Conservation (phyloP, 2,329 filamentous ascomycete genomes). For the Beauveria sp. region DNA sequence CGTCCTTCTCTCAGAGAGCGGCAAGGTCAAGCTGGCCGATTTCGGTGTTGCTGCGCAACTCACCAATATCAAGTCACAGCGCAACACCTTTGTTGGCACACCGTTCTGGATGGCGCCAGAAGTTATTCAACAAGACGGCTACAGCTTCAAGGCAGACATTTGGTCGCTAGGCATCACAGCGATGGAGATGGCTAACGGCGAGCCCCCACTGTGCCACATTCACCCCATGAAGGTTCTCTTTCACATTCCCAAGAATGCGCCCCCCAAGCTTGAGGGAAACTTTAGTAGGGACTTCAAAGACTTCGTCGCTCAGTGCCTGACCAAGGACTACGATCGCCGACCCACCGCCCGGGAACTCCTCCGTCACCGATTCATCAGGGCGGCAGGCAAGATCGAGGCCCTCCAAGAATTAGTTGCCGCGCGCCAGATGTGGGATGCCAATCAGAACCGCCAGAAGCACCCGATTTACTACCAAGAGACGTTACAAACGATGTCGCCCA, state of each 20-base stretch:
- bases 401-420: conserved; percentile 81
- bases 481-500: conserved; percentile 60
- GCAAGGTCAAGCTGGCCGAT: conserved; percentile 92
- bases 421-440: conserved; percentile 74
- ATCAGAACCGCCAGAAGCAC: conserved; percentile 59
- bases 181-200: conserved; percentile 80
- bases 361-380: conserved; percentile 79
- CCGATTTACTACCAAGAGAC: conserved; percentile 92
- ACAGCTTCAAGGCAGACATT: conserved; percentile 85
- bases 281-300: conserved; percentile 92
- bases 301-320: conserved; percentile 81
- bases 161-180: conserved; percentile 91
- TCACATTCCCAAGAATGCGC: conserved; percentile 79
- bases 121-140: conserved; percentile 78
- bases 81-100: conserved; percentile 95
- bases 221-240: conserved; percentile 94
- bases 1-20: conserved; percentile 79
- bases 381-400: conserved; percentile 79
- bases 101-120: conserved; percentile 97
- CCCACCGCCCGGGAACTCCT: conserved; percentile 82
- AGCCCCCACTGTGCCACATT: conserved; percentile 77
- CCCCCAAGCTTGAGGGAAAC: conserved; percentile 75
- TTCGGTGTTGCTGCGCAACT: conserved; percentile 96
- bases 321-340: conserved; percentile 81
- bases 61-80: conserved; percentile 94